A percentile compares a stretch with the other conserved stretches of the same genome.
phyloP scores from a whole-genome alignment of 805 yeast species.

The Saccharomycopsis vini region DNA sequence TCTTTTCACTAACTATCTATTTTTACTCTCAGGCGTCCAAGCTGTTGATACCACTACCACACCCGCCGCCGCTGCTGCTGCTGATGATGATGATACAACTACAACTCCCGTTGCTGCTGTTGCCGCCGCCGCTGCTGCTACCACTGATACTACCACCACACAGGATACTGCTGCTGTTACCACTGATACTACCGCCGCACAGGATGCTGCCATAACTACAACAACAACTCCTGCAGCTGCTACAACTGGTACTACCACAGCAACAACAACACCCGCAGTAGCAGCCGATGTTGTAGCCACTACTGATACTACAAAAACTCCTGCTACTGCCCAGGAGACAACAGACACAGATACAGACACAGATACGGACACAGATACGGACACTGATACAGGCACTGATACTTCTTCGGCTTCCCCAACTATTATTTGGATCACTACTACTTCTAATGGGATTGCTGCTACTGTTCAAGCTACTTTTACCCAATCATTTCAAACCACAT shows the following conservation, averaged over 20 bases:
- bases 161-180: conserved; percentile 8
- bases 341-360: no score
- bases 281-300: conserved; percentile 15
- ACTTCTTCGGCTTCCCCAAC: conserved; percentile 13
- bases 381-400: conserved; percentile 9
- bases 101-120: conserved; percentile 12
- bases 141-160: conserved; percentile 3
- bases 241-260: conserved; percentile 10
- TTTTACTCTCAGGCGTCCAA: no score
- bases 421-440: conserved; percentile 42
- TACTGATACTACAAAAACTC: conserved; percentile 14
- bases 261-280: conserved; percentile 13
- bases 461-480: conserved; percentile 38
- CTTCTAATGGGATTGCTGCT: conserved; percentile 29
- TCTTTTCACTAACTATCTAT: no score
- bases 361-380: no score
- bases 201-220: conserved; percentile 13
- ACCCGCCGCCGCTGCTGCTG: conserved; percentile 14
- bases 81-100: conserved; percentile 7
- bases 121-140: conserved; percentile 10
- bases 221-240: conserved; percentile 14
- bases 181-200: conserved; percentile 3
- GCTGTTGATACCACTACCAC: conserved; percentile 25
- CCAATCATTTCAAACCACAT: conserved; percentile 42
- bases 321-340: conserved; percentile 13